phyloP scores from a whole-genome alignment of 2,329 filamentous ascomycete genomes.

The Aspergillus floridensis region DNA sequence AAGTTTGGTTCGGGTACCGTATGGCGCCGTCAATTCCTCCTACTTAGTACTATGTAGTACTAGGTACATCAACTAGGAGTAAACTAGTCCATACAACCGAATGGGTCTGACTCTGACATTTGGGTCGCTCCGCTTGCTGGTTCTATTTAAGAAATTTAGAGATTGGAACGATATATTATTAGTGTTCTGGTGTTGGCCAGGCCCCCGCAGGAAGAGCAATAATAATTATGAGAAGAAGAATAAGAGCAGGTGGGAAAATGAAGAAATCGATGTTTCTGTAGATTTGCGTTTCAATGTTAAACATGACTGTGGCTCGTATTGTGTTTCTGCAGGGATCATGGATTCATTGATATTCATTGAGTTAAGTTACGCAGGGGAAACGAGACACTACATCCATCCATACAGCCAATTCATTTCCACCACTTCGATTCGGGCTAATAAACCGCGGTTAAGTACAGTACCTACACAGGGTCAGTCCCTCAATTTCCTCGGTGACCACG shows the following conservation, averaged over 20 bases:
- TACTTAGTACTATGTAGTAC: too few relatives aligned
- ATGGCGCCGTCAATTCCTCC: not conserved
- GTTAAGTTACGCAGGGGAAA: constrained; percentile 5
- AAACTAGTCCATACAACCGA: not conserved
- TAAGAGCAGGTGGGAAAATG: too few relatives aligned
- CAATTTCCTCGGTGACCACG: not conserved
- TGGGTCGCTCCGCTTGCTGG: not conserved
- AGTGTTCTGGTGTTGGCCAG: not conserved
- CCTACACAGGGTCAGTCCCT: not conserved
- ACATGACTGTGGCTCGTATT: constrained; percentile 4
- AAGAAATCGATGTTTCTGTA: not conserved
- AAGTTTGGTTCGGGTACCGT: not conserved
- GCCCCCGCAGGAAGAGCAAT: not conserved
- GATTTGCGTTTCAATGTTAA: not conserved
- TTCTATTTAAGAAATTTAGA: not conserved
- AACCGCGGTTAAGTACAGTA: not conserved
- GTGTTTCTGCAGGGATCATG: not conserved
- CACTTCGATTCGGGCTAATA: not conserved
- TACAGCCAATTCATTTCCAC: not conserved
- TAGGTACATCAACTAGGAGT: too few relatives aligned
- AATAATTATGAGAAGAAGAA: too few relatives aligned
- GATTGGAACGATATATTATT: not conserved
- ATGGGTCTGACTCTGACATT: not conserved
- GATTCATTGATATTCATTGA: not conserved
- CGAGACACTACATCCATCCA: not conserved